These are phyloP conservation scores for Tetraselmis striata DNA, from an alignment of 139 green algal species.

Conservation along the genomic window DNA sequence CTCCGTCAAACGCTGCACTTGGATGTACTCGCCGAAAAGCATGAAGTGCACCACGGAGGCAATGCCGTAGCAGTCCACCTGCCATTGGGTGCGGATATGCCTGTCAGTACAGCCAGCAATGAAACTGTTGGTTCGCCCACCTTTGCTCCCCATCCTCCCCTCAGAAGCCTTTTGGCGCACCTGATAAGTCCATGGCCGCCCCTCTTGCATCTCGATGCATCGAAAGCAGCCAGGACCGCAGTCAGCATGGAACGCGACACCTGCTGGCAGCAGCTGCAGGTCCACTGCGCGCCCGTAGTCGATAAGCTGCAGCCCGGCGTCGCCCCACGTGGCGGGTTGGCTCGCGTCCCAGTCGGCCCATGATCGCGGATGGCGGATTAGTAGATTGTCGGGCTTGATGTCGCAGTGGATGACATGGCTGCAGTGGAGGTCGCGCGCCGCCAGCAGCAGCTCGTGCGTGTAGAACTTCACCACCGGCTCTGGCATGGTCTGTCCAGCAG, in stretches of 20 bases:
- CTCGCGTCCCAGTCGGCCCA: background rate
- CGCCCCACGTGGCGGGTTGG: background rate
- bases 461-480: background rate
- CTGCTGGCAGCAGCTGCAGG: slow-evolving; percentile 33
- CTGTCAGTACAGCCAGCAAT: no score
- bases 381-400: background rate
- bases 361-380: background rate
- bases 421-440: background rate
- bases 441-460: background rate
- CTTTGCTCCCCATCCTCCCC: no score
- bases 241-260: slow-evolving; percentile 24
- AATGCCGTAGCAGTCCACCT: slow-evolving; percentile 35
- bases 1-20: slow-evolving; percentile 31
- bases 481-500: background rate
- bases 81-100: slow-evolving; percentile 14
- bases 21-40: slow-evolving; percentile 44
- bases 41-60: slow-evolving; percentile 30
- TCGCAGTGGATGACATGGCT: background rate
- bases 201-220: slow-evolving; percentile 47
- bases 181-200: slow-evolving; percentile 15
- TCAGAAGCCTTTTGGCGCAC: no score
- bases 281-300: slow-evolving; percentile 46
- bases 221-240: slow-evolving; percentile 35
- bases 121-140: no score
- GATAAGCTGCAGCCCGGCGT: slow-evolving; percentile 27